phyloP scores from a whole-genome alignment of 352 stramenopile genomes.

The Saprolegnia parasitica region DNA sequence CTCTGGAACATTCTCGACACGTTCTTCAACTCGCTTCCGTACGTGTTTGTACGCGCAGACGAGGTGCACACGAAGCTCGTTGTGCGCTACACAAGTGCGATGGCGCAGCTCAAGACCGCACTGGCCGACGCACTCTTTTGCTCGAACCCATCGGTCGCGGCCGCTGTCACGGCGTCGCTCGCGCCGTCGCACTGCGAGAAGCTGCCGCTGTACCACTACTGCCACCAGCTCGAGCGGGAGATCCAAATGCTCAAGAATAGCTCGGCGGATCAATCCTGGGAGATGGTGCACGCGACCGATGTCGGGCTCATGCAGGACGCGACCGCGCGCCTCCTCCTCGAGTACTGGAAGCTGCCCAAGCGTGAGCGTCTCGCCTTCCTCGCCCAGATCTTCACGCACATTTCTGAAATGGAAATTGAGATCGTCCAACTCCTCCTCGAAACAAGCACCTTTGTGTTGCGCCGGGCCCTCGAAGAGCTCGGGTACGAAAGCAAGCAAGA shows the following conservation, averaged over 20 bases:
- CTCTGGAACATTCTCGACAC: constrained; percentile 62
- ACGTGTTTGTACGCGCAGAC: constrained; percentile 41
- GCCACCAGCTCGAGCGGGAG: constrained; percentile 57
- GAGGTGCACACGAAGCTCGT: constrained; percentile 48
- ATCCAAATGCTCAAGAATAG: constrained; percentile 37
- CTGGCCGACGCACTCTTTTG: constrained; percentile 41
- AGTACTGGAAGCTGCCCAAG: constrained; percentile 61
- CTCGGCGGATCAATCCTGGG: constrained; percentile 24
- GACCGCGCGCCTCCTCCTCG: constrained; percentile 53
- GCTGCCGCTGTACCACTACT: constrained; percentile 57
- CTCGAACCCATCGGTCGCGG: not conserved
- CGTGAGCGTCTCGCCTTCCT: constrained; percentile 60
- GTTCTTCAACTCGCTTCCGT: constrained; percentile 54
- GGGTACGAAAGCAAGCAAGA: constrained; percentile 17
- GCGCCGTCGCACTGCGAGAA: constrained; percentile 33
- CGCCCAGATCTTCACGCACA: constrained; percentile 62
- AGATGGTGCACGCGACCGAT: constrained; percentile 33
- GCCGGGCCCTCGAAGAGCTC: constrained; percentile 20
- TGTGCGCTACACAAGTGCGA: constrained; percentile 50
- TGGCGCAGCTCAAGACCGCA: constrained; percentile 49
- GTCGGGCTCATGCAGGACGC: constrained; percentile 50
- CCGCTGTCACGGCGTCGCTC: constrained; percentile 11
- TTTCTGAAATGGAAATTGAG: constrained; percentile 42
- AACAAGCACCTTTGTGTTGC: constrained; percentile 36
- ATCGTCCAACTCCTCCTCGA: constrained; percentile 47